These are phyloP conservation scores for Gaeumannomyces tritici DNA, from an alignment of 2,329 filamentous ascomycete species.

Conservation along the genomic window DNA sequence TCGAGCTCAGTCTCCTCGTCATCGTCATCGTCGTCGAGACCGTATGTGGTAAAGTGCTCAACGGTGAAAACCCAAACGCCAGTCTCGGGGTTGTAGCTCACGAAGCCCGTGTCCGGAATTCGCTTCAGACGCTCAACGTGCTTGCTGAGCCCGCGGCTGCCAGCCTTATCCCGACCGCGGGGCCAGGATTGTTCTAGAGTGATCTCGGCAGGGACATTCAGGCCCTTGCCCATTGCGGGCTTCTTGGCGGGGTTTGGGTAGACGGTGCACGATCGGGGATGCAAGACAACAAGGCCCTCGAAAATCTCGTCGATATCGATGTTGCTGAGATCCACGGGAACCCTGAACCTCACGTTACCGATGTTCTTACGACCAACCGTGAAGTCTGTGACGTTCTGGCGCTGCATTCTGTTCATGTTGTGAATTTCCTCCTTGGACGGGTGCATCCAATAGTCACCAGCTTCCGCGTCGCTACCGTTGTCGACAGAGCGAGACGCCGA, in stretches of 20 bases:
- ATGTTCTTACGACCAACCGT: constrained; percentile 74
- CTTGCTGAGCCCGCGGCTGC: constrained; percentile 58
- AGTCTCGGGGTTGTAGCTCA: constrained; percentile 67
- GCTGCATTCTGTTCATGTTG: constrained; percentile 70
- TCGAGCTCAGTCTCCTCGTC: constrained; percentile 44
- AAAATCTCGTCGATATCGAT: constrained; percentile 75
- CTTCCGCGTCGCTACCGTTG: constrained; percentile 12
- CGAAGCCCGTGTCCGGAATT: constrained; percentile 72
- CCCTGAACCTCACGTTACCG: constrained; percentile 73
- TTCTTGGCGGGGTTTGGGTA: constrained; percentile 72
- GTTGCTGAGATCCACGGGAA: constrained; percentile 71
- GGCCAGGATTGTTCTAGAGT: constrained; percentile 92
- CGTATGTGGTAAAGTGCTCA: constrained; percentile 96
- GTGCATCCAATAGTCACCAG: constrained; percentile 77
- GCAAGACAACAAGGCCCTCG: constrained; percentile 65
- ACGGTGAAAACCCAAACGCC: constrained; percentile 89
- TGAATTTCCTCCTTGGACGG: constrained; percentile 67
- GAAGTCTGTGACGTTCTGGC: constrained; percentile 64
- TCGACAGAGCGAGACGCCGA: constrained; percentile 21
- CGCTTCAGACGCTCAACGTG: constrained; percentile 74
- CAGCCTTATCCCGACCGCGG: constrained; percentile 53
- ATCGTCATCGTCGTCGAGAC: constrained; percentile 64
- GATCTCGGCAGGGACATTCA: constrained; percentile 86
- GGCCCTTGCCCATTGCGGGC: constrained; percentile 72
- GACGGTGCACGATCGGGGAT: constrained; percentile 74